Evolutionary conservation across 441 rosid genomes (phyloP).

Genomic region (Pelargonium citronellum): DNA sequence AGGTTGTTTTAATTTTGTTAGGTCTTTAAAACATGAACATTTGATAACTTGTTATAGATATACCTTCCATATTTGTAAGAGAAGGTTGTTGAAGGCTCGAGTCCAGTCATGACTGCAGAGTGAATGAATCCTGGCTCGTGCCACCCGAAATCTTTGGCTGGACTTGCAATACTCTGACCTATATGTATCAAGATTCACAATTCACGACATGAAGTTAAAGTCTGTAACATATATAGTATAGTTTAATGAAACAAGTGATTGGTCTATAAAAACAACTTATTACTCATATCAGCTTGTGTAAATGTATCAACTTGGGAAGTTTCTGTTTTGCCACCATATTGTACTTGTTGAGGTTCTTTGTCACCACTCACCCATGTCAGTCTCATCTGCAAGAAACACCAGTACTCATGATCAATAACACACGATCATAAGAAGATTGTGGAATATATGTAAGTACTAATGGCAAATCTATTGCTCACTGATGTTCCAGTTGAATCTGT

Average conservation of each 20-base stretch:
- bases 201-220: too few relatives aligned
- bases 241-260: too few relatives aligned
- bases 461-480: slow-evolving; percentile 23
- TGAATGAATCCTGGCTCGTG: slow-evolving; percentile 75
- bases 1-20: background rate
- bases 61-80: slow-evolving; percentile 62
- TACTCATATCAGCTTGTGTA: slow-evolving; percentile 48
- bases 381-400: slow-evolving; percentile 42
- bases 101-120: slow-evolving; percentile 54
- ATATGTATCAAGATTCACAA: background rate
- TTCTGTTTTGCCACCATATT: slow-evolving; percentile 39
- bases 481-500: slow-evolving; percentile 50
- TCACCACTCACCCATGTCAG: slow-evolving; percentile 68
- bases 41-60: too few relatives aligned
- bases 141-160: slow-evolving; percentile 80
- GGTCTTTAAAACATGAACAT: background rate
- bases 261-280: background rate
- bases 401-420: too few relatives aligned
- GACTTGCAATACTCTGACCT: slow-evolving; percentile 30
- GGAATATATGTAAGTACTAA: background rate
- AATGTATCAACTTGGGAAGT: slow-evolving; percentile 45
- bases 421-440: too few relatives aligned
- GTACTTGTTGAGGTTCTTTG: slow-evolving; percentile 38
- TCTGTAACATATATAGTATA: too few relatives aligned
- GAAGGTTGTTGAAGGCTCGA: slow-evolving; percentile 39